A percentile compares a stretch with the other conserved stretches of the same genome.
phyloP scores from a whole-genome alignment of 2,329 filamentous ascomycete species.

The Knoxdaviesia capensis region DNA sequence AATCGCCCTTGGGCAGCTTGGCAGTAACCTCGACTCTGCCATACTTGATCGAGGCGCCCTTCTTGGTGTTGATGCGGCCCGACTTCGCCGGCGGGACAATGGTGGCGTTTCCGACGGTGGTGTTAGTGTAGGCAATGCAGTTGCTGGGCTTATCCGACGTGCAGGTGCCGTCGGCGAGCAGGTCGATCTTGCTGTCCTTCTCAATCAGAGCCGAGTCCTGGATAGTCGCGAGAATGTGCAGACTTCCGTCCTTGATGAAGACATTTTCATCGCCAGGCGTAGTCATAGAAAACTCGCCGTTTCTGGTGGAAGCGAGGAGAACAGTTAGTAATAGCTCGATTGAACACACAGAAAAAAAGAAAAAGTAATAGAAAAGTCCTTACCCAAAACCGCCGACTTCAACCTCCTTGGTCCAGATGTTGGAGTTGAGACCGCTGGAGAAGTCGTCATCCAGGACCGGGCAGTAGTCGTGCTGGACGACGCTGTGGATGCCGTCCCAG shows the following conservation, averaged over 20 bases:
- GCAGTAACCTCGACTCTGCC: conserved; percentile 66
- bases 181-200: conserved; percentile 46
- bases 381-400: conserved; percentile 61
- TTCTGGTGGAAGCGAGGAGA: conserved; percentile 22
- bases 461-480: conserved; percentile 58
- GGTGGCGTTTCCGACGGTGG: conserved; percentile 45
- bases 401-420: conserved; percentile 55
- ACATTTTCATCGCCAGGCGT: conserved; percentile 55
- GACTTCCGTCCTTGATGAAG: conserved; percentile 45
- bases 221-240: conserved; percentile 60
- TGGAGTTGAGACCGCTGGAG: conserved; percentile 31
- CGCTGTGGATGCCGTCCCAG: conserved; percentile 52
- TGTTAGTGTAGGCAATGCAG: conserved; percentile 56
- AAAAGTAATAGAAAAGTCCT: conserved; percentile 12
- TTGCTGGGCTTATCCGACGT: conserved; percentile 32
- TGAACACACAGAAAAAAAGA: background rate
- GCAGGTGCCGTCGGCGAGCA: conserved; percentile 45
- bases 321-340: conserved; percentile 3
- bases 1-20: conserved; percentile 57
- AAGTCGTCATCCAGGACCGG: conserved; percentile 48
- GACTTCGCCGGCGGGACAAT: conserved; percentile 63
- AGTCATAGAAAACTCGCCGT: conserved; percentile 65
- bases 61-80: conserved; percentile 57
- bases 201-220: conserved; percentile 48
- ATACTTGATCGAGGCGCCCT: conserved; percentile 53